A percentile compares a stretch with the other conserved stretches of the same genome.
phyloP scores from a whole-genome alignment of 768 basidiomycete genomes.

The Galerina sulciceps region DNA sequence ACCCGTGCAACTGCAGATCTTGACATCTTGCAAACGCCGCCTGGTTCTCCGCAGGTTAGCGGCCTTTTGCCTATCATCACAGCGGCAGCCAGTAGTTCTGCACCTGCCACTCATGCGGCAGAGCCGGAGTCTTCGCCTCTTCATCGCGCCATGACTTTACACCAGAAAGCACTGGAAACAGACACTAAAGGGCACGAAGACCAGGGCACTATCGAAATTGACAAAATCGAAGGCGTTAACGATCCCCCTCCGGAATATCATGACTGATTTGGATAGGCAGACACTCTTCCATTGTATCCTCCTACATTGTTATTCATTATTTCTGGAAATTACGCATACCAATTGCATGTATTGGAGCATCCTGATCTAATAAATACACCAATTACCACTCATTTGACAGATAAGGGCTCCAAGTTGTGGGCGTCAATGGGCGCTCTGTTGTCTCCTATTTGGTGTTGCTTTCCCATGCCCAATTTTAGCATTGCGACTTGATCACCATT shows the following conservation, averaged over 20 bases:
- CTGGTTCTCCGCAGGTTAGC: conserved; percentile 11
- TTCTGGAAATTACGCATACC: too few species aligned
- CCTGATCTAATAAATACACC: too few species aligned
- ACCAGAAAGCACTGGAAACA: conserved; percentile 31
- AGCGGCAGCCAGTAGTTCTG: background rate
- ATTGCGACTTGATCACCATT: background rate
- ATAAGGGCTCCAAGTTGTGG: background rate
- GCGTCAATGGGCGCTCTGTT: background rate
- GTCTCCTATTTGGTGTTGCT: background rate
- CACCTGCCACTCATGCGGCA: background rate
- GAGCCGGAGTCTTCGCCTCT: conserved; percentile 17
- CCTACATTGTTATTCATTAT: too few species aligned
- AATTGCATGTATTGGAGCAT: too few species aligned
- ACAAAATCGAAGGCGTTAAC: conserved; percentile 4
- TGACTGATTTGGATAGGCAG: background rate
- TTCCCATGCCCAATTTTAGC: background rate
- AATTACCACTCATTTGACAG: too few species aligned
- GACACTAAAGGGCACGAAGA: conserved; percentile 18
- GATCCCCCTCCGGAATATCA: conserved; percentile 27
- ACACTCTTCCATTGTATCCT: too few species aligned
- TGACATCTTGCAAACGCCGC: conserved; percentile 14
- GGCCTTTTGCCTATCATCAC: conserved; percentile 2
- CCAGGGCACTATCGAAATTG: conserved; percentile 1
- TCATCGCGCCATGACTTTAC: conserved; percentile 23
- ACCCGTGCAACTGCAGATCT: conserved; percentile 13